Evolutionary conservation across 129 eudicot genomes (phyloP), one percentile per base, ranked within the genome.

Genomic region (Solidago caesia): DNA sequence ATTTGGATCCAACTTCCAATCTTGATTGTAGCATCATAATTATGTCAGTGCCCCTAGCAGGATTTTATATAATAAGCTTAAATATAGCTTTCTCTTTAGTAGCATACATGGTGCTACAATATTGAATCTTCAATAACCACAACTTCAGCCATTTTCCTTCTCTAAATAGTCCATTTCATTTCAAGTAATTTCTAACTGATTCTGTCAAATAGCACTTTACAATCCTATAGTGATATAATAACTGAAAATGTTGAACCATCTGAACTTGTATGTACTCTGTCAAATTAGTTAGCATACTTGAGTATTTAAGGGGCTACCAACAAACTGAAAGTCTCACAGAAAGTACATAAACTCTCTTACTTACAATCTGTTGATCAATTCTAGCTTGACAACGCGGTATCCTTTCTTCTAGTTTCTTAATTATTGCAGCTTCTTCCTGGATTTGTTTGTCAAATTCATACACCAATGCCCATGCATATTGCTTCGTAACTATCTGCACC

Each of bases 391-490:
- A 89, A 6, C 26, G 58, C 70, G 96, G 90, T 47, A 91, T 82
- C 61, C 92, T 83, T 21, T 71, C 82, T 78, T 85, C 89, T 53
- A 83, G 82, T 80, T 85, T 87, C 68, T 79, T 87, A 77, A 95
- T 85, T 71, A n/a, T 33, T 53, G 83, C 82, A 29, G 16, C 78
- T 58, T 85, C 82, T 75, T 63, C 68, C 16, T 78, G 77, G 47
- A 91, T 74, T 72, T 84, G 81, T 71, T 70, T 83, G 67, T 95
- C 96, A 33, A 82, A 78, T 47, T 87, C 89, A 83, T 95, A 91
- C 25, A 95, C 99, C 72, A 81, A 65, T 60, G 99, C 81, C 99
- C 99, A 95, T 43, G 99, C 99, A 71, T 80, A 89, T 77, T 91
- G 91, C 77, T 87, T 85, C 72, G 80, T 87, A 79, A 91, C 76